Base-by-base conservation (phyloP, 129 eudicot genomes). In the Saussurea involucrata region DNA sequence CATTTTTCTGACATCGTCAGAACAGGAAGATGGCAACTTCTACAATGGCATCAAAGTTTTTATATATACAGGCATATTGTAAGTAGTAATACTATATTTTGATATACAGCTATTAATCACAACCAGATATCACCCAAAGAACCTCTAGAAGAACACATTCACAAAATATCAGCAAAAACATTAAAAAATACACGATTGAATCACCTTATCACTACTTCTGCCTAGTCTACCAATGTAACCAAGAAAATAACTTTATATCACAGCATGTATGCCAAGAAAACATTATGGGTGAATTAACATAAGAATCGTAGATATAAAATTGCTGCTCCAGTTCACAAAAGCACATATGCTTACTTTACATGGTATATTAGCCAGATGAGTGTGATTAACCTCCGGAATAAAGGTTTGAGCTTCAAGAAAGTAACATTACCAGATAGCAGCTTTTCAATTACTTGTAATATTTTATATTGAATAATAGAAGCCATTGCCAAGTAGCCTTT, bases 341-440 rank as follows among this genome's bases (percentile, higher is more conserved):
- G 9, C 20, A 13, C 44, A 25, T 27, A 22, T 58, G 29, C 49
- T 27, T 28, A 76, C 67, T 29, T 40, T 12, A 71, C 46, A 63
- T 46, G 33, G 31, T 27, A 66, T 13, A 31, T 25, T 33, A 49
- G 33, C 53, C 24, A 67, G 67, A 57, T n/a, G 42, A 53, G 68
- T 55, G 65, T 40, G 18, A 29, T 72, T 31, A 66, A 37, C 37
- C 18, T 49, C 78, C 20, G 6, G 8, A 27, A 70, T 42, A 63
- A 31, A 65, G 9, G 57, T 25, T 70, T 61, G 8, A 76, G 22
- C 81, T 28, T 58, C 3, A 69, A 75, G 72, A 66, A 44, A 31
- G 28, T 46, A 21, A 70, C 73, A 55, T 83, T 60, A 78, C 86
- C 80, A 74, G 69, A 61, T 13, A 32, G 46, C 32, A 15, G 61